Conservation (phyloP, 2,329 filamentous ascomycete species). For the Phialophora macrospora region DNA sequence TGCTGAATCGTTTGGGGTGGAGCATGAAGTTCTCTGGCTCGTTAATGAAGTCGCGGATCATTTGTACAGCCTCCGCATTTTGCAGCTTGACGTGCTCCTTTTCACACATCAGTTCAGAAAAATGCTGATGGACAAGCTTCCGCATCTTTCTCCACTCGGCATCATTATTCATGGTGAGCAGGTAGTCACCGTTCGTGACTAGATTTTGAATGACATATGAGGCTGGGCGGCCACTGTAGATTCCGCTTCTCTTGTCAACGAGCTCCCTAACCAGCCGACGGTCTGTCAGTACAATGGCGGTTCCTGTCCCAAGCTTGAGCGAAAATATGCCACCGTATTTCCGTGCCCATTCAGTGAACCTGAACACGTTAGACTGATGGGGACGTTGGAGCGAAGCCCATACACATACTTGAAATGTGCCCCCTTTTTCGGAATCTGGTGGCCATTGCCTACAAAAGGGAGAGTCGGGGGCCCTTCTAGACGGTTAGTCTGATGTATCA, state of each 20-base stretch:
- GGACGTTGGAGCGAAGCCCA: not conserved
- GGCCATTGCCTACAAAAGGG: conserved; percentile 2
- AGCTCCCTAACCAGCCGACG: conserved; percentile 50
- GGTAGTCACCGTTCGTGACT: conserved; percentile 54
- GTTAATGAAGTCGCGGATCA: conserved; percentile 53
- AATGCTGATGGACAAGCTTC: conserved; percentile 52
- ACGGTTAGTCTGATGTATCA: not conserved
- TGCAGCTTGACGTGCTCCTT: conserved; percentile 50
- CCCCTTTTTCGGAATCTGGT: conserved; percentile 7
- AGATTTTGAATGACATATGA: conserved; percentile 51
- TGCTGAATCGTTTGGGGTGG: conserved; percentile 56
- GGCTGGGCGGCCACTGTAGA: conserved; percentile 51
- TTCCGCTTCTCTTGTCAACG: conserved; percentile 52
- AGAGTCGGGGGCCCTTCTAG: conserved; percentile 3
- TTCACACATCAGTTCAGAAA: conserved; percentile 50
- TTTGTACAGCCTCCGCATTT: conserved; percentile 56
- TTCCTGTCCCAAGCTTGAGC: conserved; percentile 51
- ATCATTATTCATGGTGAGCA: conserved; percentile 55
- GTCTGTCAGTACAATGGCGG: conserved; percentile 50
- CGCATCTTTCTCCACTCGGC: conserved; percentile 54
- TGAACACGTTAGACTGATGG: conserved; percentile 31
- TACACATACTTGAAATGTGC: conserved; percentile 12
- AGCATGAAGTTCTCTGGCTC: conserved; percentile 53
- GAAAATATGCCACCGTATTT: conserved; percentile 51
- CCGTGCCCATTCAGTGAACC: conserved; percentile 53